Percentiles rank a stretch among this genome's conserved stretches.
phyloP scores from a whole-genome alignment of 1,284 basidiomycete genomes.

The Mycosarcoma maydis region DNA sequence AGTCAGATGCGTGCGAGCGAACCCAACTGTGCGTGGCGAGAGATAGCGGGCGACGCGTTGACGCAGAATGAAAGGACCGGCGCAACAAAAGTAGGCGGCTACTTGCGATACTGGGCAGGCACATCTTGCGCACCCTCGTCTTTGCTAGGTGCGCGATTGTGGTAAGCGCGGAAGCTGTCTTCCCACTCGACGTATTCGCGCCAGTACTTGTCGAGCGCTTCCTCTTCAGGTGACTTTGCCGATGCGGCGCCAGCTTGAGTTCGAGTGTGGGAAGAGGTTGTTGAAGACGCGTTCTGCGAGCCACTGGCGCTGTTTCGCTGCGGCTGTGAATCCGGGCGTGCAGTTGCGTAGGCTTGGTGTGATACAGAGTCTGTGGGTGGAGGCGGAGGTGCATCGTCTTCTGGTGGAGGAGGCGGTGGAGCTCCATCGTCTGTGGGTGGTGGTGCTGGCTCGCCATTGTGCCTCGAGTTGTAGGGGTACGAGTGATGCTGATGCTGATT shows the following conservation, averaged over 20 bases:
- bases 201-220: constrained; percentile 65
- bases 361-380: constrained; percentile 35
- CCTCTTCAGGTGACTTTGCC: constrained; percentile 49
- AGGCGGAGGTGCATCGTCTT: constrained; percentile 51
- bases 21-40: too few species aligned
- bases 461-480: constrained; percentile 10
- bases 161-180: constrained; percentile 60
- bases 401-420: constrained; percentile 52
- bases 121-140: constrained; percentile 65
- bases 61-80: too few species aligned
- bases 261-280: constrained; percentile 1
- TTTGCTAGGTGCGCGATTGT: constrained; percentile 57
- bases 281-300: neutral
- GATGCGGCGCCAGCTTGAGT: constrained; percentile 3
- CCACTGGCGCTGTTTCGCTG: constrained; percentile 4
- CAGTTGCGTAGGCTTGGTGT: constrained; percentile 1
- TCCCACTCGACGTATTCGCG: constrained; percentile 65
- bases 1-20: too few species aligned
- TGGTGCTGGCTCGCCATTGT: constrained; percentile 22
- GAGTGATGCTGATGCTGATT: constrained; percentile 19
- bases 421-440: constrained; percentile 41
- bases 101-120: constrained; percentile 57
- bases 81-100: too few species aligned
- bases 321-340: constrained; percentile 1
- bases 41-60: too few species aligned